phyloP scores from a whole-genome alignment of 176 grass and related monocot species.

The Guadua angustifolia region DNA sequence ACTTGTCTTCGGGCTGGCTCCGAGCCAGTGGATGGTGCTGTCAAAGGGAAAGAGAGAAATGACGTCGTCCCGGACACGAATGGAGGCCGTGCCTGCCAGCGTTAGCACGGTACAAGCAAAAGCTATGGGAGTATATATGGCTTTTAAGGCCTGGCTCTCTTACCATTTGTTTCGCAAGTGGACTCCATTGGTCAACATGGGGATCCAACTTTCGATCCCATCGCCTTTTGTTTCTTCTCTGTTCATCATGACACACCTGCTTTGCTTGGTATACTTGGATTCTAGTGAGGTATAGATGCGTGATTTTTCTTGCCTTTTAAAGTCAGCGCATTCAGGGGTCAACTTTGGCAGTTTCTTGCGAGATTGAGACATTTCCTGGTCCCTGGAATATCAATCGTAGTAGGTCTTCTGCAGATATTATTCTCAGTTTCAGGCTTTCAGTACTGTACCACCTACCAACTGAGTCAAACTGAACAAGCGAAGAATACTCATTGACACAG shows the following conservation, averaged over 20 bases:
- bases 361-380: neutral
- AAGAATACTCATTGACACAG: too few species aligned
- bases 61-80: neutral
- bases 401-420: neutral
- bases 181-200: slow-evolving; percentile 7
- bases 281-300: neutral
- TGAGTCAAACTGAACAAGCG: too few species aligned
- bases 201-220: slow-evolving; percentile 13
- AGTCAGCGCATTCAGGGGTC: neutral
- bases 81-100: neutral
- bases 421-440: neutral
- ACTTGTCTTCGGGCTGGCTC: neutral
- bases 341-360: slow-evolving; percentile 17
- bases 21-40: neutral
- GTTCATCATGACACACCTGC: neutral
- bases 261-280: neutral
- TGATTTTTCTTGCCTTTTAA: neutral
- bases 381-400: neutral
- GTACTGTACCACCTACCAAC: neutral
- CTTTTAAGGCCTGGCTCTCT: neutral
- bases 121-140: neutral
- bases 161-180: neutral
- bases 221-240: neutral
- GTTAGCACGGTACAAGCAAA: slow-evolving; percentile 8
- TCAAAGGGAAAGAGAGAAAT: neutral